Evolutionary conservation across 495 filamentous ascomycete species (phyloP), one percentile per base, ranked within the genome.

Genomic region (Penicillium chermesinum): DNA sequence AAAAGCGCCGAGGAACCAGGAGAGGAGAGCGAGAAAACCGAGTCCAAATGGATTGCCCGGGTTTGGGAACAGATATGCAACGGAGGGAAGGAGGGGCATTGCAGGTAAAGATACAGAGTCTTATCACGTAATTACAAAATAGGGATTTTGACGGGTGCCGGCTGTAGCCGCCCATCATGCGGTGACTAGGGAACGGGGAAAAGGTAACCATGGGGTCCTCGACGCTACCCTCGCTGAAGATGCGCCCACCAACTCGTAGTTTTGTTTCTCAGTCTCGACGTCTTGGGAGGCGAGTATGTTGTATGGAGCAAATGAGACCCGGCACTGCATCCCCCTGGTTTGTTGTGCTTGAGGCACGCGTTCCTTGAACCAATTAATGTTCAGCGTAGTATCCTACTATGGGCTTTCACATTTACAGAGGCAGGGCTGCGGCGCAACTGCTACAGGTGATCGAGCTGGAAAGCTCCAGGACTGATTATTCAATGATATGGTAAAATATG

Each of bases 51-150:
- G 47, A 59, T 33, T 52, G 41, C 34, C 40, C 50, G n/a, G 46
- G 52, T 49, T 51, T 57, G 46, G 44, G 51, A 37, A 69, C 49
- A 21, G 64, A 66, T 51, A 67, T 54, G 35, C 65, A 58, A 48
- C 53, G 63, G 61, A 67, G 66, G 62, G 60, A 61, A 63, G 58
- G 65, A 71, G 67, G 67, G 67, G 70, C 67, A 73, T 71, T 65
- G 50, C 39, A 52, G 47, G 32, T 15, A 41, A 18, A 43, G 46
- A 33, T 34, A 44, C 45, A 53, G 46, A 36, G 36, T 55, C 48
- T 59, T 58, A 61, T 63, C 57, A 61, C 60, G 60, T 63, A 61
- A 60, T 63, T 47, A 57, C 13, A 12, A 22, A 43, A 37, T 37
- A 10, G 21, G 14, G 45, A 1, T 39, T 38, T 38, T 42, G 15